Percentiles rank a stretch among this genome's conserved stretches.
Evolutionary conservation across 768 basidiomycete genomes (phyloP).

Genomic region (Boletus insuetus): DNA sequence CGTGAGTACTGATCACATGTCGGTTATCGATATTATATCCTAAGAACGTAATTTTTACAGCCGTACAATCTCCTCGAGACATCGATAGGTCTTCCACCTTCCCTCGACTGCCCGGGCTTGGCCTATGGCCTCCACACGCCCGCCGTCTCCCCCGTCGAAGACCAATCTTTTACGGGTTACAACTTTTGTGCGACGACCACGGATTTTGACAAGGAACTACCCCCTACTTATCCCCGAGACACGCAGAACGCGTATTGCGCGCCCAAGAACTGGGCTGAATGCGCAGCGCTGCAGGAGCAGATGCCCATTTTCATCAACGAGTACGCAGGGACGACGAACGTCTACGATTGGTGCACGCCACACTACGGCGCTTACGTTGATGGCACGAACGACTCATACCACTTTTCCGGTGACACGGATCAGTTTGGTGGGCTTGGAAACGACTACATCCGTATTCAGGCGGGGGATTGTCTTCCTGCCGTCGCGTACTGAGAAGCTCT

Average conservation of each 20-base stretch:
- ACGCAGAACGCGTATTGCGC: constrained; percentile 19
- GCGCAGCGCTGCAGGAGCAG: constrained; percentile 11
- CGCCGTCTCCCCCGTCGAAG: constrained; percentile 24
- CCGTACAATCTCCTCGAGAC: constrained; percentile 35
- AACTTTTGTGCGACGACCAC: constrained; percentile 10
- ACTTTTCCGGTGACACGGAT: constrained; percentile 1
- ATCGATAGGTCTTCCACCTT: constrained; percentile 26
- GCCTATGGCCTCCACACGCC: constrained; percentile 27
- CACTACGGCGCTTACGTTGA: constrained; percentile 14
- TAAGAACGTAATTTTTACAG: constrained; percentile 25
- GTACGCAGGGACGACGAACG: constrained; percentile 10
- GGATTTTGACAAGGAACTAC: constrained; percentile 10
- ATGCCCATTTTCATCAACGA: constrained; percentile 32
- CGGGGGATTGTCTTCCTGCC: constrained; percentile 14
- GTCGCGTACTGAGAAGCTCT: constrained; percentile 16
- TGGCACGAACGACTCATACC: constrained; percentile 2
- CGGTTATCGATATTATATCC: constrained; percentile 6
- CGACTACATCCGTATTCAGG: constrained; percentile 18
- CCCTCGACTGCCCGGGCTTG: constrained; percentile 21
- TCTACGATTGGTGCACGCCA: constrained; percentile 28
- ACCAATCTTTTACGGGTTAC: constrained; percentile 22
- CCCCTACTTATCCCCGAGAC: constrained; percentile 13
- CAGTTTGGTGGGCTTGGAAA: constrained; percentile 11
- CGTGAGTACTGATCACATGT: constrained; percentile 22
- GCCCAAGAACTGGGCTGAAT: constrained; percentile 31